Conservation (phyloP, 441 rosid species). For the Breynia disticha region DNA sequence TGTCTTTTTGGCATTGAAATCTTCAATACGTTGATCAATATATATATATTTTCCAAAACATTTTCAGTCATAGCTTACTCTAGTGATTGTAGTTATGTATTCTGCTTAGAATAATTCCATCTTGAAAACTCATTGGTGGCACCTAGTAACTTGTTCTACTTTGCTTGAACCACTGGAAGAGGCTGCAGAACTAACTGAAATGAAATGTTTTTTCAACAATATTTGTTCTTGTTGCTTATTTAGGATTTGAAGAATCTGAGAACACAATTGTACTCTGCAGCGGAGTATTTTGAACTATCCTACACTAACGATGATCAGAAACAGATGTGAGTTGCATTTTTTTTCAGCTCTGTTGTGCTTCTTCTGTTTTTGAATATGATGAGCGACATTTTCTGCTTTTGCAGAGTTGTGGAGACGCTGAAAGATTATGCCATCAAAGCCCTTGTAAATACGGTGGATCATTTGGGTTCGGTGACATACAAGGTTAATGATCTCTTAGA, state of each 20-base stretch:
- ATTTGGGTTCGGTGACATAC: constrained; percentile 84
- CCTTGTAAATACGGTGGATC: constrained; percentile 89
- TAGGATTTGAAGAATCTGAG: constrained; percentile 86
- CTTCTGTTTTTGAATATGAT: not conserved
- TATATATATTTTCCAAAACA: not conserved
- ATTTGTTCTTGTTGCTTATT: not conserved
- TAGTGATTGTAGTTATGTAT: not conserved
- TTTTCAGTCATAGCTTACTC: not conserved
- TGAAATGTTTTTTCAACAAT: no score
- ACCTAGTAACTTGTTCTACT: not conserved
- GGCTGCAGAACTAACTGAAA: no score
- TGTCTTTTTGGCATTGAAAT: no score
- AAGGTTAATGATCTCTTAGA: constrained; percentile 79
- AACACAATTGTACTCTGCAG: constrained; percentile 79
- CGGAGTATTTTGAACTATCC: constrained; percentile 88
- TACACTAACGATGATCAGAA: constrained; percentile 75
- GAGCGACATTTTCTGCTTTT: constrained; percentile 5
- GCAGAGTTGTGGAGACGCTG: constrained; percentile 83
- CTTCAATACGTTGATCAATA: not conserved
- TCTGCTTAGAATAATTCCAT: not conserved
- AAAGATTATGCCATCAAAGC: constrained; percentile 93
- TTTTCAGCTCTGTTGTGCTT: not conserved
- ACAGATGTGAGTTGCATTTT: constrained; percentile 52
- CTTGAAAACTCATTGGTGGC: not conserved
- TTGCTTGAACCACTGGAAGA: not conserved